Evolutionary conservation across 495 filamentous ascomycete species (phyloP), one percentile per base, ranked within the genome.

Genomic region (Apiosordaria backusii): DNA sequence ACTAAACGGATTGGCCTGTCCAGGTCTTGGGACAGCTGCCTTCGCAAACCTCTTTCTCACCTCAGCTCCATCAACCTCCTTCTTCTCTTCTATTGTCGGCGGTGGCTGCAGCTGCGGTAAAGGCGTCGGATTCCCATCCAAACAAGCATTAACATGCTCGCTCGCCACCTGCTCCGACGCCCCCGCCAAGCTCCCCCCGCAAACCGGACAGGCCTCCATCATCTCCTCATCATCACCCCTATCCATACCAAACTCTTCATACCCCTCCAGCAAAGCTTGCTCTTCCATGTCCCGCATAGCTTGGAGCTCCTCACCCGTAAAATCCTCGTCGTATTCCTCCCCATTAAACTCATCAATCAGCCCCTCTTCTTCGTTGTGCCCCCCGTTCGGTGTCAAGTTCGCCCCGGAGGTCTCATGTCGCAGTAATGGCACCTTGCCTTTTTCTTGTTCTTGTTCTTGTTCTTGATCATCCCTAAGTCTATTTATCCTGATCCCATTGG

Each of bases 131-230:
- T 89, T 89, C 0, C 92, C 92, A 77, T 99, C 95, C 15, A 99
- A 80, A 78, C 95, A 99, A 50, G 87, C 85, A 74, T 99, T 99
- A 65, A 98, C 95, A 75, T 99, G 95, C 83, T 86, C 81, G 79
- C 76, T 78, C 24, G 79, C 79, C 75, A 87, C 83, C 60, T 83
- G 81, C 59, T 90, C 82, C 35, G 74, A 84, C 50, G 90, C 72
- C 2, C 87, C 87, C 3, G 71, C 78, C 19, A 97, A 75, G 70
- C 77, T 86, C 35, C 78, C 79, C 69, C 84, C 83, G 70, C 93
- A 97, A 54, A 97, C 86, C 1, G 93, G 93, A 78, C 93, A 97
- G 60, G 77, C 71, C 61, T 77, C 73, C 29, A 74, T 70, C 69
- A 71, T 70, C 10, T 58, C 61, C 26, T 57, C 50, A 18, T 67